Percentiles rank a stretch among this genome's conserved stretches.
Conservation (phyloP, 2,329 filamentous ascomycete genomes). For the Botryotinia globosa region DNA sequence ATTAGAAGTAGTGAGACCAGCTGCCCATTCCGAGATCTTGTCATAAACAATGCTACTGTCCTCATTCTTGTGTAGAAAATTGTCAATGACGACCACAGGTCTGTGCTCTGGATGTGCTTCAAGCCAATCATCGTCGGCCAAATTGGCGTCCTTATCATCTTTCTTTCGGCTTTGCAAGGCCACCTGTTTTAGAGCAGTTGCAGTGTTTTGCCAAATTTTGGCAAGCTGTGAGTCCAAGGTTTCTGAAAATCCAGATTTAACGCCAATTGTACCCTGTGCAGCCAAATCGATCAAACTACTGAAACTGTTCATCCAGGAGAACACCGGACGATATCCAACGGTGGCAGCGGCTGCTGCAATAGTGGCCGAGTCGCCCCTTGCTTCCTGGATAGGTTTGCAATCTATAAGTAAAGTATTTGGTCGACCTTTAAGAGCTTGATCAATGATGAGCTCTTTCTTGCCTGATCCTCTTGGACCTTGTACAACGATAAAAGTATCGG, state of each 20-base stretch:
- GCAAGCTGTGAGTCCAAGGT: slow-evolving; percentile 83
- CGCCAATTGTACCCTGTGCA: slow-evolving; percentile 87
- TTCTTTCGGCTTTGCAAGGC: slow-evolving; percentile 68
- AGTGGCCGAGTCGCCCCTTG: slow-evolving; percentile 79
- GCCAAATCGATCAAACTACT: slow-evolving; percentile 90
- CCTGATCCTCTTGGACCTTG: slow-evolving; percentile 90
- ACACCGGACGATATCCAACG: slow-evolving; percentile 89
- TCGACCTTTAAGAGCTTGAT: slow-evolving; percentile 74
- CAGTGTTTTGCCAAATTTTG: slow-evolving; percentile 86
- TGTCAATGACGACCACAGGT: slow-evolving; percentile 85
- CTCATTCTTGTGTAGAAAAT: slow-evolving; percentile 79
- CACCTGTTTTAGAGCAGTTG: slow-evolving; percentile 73
- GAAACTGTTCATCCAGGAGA: slow-evolving; percentile 94
- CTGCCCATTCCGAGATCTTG: slow-evolving; percentile 86
- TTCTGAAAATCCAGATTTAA: slow-evolving; percentile 92
- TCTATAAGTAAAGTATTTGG: slow-evolving; percentile 82
- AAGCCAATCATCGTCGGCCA: slow-evolving; percentile 82
- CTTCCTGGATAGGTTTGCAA: slow-evolving; percentile 90
- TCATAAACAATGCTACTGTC: slow-evolving; percentile 66
- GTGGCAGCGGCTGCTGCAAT: slow-evolving; percentile 77
- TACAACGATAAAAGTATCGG: slow-evolving; percentile 89
- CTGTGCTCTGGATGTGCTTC: slow-evolving; percentile 83
- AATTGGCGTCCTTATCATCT: slow-evolving; percentile 66
- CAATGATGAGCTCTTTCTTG: slow-evolving; percentile 82
- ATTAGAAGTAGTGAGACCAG: slow-evolving; percentile 78